Evolutionary conservation across 2,329 filamentous ascomycete genomes (phyloP).

Genomic region (Xylaria polymorpha): DNA sequence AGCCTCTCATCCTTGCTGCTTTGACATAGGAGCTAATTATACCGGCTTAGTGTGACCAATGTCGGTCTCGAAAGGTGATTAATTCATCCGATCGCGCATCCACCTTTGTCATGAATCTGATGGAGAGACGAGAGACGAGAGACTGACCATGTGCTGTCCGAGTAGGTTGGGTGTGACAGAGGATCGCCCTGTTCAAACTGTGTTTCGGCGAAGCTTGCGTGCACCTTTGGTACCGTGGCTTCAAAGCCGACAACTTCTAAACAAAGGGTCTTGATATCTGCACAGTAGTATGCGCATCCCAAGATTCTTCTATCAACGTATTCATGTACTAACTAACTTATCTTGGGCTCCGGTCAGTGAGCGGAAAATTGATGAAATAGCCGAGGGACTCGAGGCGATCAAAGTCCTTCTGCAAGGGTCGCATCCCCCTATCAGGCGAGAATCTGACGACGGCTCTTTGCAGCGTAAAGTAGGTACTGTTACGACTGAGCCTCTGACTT

Average conservation of each 20-base stretch:
- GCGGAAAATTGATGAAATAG: conserved; percentile 1
- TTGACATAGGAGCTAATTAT: conserved; percentile 19
- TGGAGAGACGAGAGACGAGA: not conserved
- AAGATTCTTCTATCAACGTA: not conserved
- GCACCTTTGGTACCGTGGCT: conserved; percentile 50
- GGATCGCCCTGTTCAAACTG: conserved; percentile 52
- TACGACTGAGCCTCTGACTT: not conserved
- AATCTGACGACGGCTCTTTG: not conserved
- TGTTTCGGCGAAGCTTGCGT: conserved; percentile 47
- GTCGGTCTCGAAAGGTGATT: conserved; percentile 48
- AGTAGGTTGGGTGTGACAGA: conserved; percentile 49
- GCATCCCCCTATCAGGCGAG: not conserved
- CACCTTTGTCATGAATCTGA: conserved; percentile 5
- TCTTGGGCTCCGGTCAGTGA: not conserved
- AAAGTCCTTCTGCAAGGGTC: not conserved
- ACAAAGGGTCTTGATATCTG: conserved; percentile 53
- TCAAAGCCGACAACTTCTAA: conserved; percentile 43
- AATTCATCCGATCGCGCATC: conserved; percentile 14
- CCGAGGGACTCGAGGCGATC: not conserved
- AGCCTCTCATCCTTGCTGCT: not conserved
- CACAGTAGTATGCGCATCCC: not conserved
- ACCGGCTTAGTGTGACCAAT: conserved; percentile 49
- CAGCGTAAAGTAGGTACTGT: not conserved
- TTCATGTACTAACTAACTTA: not conserved
- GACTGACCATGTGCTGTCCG: not conserved